Base-by-base conservation (phyloP, 306 rosid genomes). In the Rubus idaeus region DNA sequence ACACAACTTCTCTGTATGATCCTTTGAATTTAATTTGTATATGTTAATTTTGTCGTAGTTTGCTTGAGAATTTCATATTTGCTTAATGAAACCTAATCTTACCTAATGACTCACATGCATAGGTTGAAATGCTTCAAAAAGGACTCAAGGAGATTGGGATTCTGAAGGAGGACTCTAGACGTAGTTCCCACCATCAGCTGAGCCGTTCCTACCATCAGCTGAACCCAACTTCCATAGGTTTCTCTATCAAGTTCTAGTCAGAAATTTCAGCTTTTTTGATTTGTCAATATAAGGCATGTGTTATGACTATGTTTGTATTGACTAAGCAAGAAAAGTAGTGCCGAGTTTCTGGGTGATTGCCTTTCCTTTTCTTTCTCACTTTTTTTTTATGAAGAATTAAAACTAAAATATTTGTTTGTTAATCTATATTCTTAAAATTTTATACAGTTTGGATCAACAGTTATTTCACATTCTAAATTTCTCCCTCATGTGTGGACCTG, bases 161-260 rank as follows among this genome's bases (percentile, higher is more conserved):
- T 82, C 81, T 95, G 89, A 86, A 83, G 80, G 83, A 83, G 77
- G 83, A 79, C 49, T 60, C 53, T 42, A 74, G 81, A 83, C 85
- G 85, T 86, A 82, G 78, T 82, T 77, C 85, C 50, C 92, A 89
- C 88, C 87, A 95, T 77, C 89, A n/a, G 80, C 86, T 92, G 82
- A 84, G 88, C 87, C 83, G 75, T 80, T 76, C 85, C 71, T 95
- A 90, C 86, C 85, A 95, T 77, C 88, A n/a, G 82, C 86, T 92
- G 82, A 95, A 95, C 83, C 98, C 97, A 75, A 95, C 98, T 77
- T 90, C 97, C 76, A 92, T 92, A 92, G 97, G 96, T 92, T 73
- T 76, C 58, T 76, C 52, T 44, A 14, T 78, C 61, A 74, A 21
- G 67, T 56, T 55, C 44, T 72, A 75, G 37, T 61, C 71, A 67